Evolutionary conservation across 177 flowering plant species (phyloP), one percentile per base, ranked within the genome.

Genomic region (Vitis hybrid): DNA sequence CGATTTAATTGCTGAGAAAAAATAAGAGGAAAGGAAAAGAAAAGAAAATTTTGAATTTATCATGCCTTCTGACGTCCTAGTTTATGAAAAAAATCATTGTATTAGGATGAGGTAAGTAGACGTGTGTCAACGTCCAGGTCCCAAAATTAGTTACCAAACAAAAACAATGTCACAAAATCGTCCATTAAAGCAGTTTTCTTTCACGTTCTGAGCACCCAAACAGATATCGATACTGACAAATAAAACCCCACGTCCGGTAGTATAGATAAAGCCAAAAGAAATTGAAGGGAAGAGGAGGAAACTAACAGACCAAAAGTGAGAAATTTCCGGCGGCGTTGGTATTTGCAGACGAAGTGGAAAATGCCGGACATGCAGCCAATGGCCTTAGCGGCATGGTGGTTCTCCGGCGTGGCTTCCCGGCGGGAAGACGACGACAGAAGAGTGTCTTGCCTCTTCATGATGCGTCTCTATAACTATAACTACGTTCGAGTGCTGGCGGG

Each of bases 301-400:
- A 4, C 7, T 13, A 38, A 79, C 62, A 10, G 10, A 88, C 92
- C 91, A 63, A 72, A 82, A 38, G 93, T 89, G 71, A 92, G 82
- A 82, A 82, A 83, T 66, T 86, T 87, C 57, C 84, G 83, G 76
- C 85, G 84, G 14, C 72, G 66, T 15, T 79, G 80, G 76, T 81
- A 82, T 19, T 72, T 79, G 85, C 67, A 82, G 52, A 90, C 50
- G 73, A 92, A 81, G 1, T 79, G 83, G 69, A 89, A 76, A 76
- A 92, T 73, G 78, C 87, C 86, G 47, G 95, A 85, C 90, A 89
- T 83, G 88, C 97, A 92, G 10, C 97, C 93, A 60, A 89, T 71
- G 73, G 74, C 56, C 68, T 76, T 76, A 9, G 75, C 47, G 5
- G 47, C 38, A 2, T 64, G 70, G 69, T 72, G 62, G 19, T 57